Conservation (phyloP, 1,284 basidiomycete genomes). For the Xerocomus nothofagi region DNA sequence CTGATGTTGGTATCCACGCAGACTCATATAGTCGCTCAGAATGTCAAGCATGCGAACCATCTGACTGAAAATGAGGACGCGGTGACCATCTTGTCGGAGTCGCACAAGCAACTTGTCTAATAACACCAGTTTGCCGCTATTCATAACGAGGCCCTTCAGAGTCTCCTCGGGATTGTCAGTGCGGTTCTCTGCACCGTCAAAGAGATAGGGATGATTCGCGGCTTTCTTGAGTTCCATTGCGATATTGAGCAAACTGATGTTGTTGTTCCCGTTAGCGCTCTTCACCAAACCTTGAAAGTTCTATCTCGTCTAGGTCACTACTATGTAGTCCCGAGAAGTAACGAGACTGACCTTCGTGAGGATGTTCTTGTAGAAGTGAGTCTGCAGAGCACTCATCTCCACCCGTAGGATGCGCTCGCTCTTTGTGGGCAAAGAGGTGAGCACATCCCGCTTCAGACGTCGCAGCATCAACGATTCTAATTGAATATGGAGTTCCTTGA, state of each 20-base stretch:
- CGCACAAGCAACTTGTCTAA: conserved; percentile 92
- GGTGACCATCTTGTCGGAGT: conserved; percentile 89
- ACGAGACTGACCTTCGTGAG: conserved; percentile 73
- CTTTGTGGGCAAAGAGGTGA: conserved; percentile 96
- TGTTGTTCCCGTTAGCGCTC: conserved; percentile 78
- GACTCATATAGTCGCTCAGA: conserved; percentile 92
- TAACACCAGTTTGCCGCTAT: conserved; percentile 96
- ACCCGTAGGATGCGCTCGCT: conserved; percentile 97
- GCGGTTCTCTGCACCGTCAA: conserved; percentile 90
- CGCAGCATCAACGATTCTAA: conserved; percentile 95
- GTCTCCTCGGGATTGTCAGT: conserved; percentile 82
- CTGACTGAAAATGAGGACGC: conserved; percentile 98
- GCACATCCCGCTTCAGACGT: conserved; percentile 95
- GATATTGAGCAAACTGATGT: conserved; percentile 93
- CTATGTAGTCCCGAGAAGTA: neutral
- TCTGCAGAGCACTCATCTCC: conserved; percentile 97
- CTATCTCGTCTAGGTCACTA: conserved; percentile 39
- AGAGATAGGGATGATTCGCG: conserved; percentile 97
- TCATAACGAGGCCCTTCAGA: conserved; percentile 95
- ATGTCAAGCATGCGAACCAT: conserved; percentile 99
- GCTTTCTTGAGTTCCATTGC: conserved; percentile 98
- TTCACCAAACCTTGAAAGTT: conserved; percentile 94
- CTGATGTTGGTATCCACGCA: conserved; percentile 93
- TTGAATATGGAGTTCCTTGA: conserved; percentile 92
- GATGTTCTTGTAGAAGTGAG: conserved; percentile 99